Evolutionary conservation across 1,284 basidiomycete genomes (phyloP), one percentile per base, ranked within the genome.

Genomic region (Jaminaea rosea): DNA sequence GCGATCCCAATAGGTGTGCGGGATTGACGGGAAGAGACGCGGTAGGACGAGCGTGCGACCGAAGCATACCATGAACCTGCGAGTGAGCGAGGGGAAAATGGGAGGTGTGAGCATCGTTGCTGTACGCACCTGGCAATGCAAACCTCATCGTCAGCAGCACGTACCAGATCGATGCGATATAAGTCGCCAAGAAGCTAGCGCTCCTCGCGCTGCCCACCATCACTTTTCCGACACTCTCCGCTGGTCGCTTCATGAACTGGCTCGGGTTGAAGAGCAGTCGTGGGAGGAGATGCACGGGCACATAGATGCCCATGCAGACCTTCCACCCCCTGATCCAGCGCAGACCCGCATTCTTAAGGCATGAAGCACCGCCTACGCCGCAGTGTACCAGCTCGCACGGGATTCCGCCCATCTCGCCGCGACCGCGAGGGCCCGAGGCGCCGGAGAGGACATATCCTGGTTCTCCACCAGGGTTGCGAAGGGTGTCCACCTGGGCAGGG

Each of bases 251-350:
- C 11, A 62, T 24, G 27, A 73, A 55, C 15, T 49, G 58, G 3
- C 57, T 46, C 9, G 62, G 59, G 21, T 62, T 63, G 58, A 76
- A 76, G 41, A 76, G 59, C 8, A 76, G 51, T 0, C 68, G 62
- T 1, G 75, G 75, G 4, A 76, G 50, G 27, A 73, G 60, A 50
- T 76, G 75, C n/a, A 75, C 75, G 7, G 75, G 75, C 15, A 76
- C 50, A 56, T 76, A 76, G 60, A 76, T 75, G 41, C 58, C 51
- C 56, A 76, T 64, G 36, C 57, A 58, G 53, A 74, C 68, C 29
- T 65, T 59, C 59, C 67, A 75, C 0, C 68, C 75, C 1, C 62
- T 49, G 4, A 64, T 44, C 64, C 67, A 75, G 2, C 75, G 62
- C 55, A 66, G 62, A 28, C 57, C 47, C 2, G 73, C 64, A 49